Conservation (phyloP, 2,329 filamentous ascomycete genomes). For the Plectosphaerella sp. region DNA sequence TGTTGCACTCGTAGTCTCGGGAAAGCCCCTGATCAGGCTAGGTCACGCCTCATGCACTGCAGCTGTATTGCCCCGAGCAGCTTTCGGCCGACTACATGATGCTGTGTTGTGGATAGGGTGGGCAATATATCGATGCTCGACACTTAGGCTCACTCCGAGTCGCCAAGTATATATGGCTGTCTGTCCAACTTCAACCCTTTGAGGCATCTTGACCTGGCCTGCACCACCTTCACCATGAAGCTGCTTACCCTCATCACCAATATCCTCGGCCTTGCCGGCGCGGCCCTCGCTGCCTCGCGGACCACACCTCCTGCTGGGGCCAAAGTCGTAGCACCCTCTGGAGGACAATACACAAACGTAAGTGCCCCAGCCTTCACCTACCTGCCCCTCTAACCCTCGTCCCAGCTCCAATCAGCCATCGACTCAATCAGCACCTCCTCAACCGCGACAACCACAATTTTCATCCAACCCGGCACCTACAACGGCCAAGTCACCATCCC, state of each 20-base stretch:
- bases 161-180: too few relatives aligned
- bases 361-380: neutral
- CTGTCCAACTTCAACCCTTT: too few relatives aligned
- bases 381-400: neutral
- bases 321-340: constrained; percentile 38
- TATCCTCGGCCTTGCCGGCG: neutral
- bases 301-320: constrained; percentile 41
- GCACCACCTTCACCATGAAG: constrained; percentile 1
- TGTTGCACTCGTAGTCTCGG: too few relatives aligned
- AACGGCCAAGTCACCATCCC: constrained; percentile 54
- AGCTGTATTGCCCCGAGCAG: too few relatives aligned
- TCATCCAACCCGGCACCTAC: constrained; percentile 64
- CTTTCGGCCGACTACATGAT: too few relatives aligned
- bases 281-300: constrained; percentile 22
- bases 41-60: too few relatives aligned
- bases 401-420: constrained; percentile 50
- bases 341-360: constrained; percentile 16
- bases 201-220: neutral
- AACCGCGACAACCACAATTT: constrained; percentile 51
- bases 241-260: neutral
- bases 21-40: too few relatives aligned
- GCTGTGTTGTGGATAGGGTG: too few relatives aligned
- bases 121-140: too few relatives aligned
- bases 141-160: too few relatives aligned
- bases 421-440: constrained; percentile 48